Percentiles rank a stretch among this genome's conserved stretches.
phyloP scores from a whole-genome alignment of 129 eudicot genomes.

The Glebionis coronaria region DNA sequence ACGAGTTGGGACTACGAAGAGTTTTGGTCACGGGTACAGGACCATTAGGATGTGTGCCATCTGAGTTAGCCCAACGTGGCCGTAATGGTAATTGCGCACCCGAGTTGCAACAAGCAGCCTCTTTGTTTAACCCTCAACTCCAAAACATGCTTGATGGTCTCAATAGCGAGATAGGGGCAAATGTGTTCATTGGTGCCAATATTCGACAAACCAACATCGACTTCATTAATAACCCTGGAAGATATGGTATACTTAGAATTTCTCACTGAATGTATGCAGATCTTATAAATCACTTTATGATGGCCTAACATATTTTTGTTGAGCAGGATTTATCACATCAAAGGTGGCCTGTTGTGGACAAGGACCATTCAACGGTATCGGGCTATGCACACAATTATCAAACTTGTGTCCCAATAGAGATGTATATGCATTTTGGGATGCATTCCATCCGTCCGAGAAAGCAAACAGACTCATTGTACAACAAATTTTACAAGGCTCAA shows the following conservation, averaged over 20 bases:
- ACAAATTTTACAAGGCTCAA: constrained; percentile 47
- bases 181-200: constrained; percentile 52
- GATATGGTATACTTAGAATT: constrained; percentile 45
- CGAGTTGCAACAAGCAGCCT: constrained; percentile 48
- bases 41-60: constrained; percentile 61
- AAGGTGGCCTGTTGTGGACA: constrained; percentile 79
- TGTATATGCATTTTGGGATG: constrained; percentile 65
- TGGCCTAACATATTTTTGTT: background rate
- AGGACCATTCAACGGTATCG: constrained; percentile 70
- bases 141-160: constrained; percentile 38
- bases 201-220: constrained; percentile 38
- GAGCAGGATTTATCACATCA: constrained; percentile 61
- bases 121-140: constrained; percentile 54
- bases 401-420: constrained; percentile 64
- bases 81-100: constrained; percentile 44
- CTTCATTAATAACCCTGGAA: constrained; percentile 57
- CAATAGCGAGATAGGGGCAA: constrained; percentile 41
- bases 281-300: background rate
- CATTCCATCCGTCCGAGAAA: constrained; percentile 67
- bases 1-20: constrained; percentile 45
- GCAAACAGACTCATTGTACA: constrained; percentile 50
- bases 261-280: background rate
- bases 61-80: constrained; percentile 37
- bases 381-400: constrained; percentile 54
- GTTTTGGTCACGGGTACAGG: constrained; percentile 57